Evolutionary conservation across 768 basidiomycete species (phyloP).

Genomic region (Trametopsis cervina): DNA sequence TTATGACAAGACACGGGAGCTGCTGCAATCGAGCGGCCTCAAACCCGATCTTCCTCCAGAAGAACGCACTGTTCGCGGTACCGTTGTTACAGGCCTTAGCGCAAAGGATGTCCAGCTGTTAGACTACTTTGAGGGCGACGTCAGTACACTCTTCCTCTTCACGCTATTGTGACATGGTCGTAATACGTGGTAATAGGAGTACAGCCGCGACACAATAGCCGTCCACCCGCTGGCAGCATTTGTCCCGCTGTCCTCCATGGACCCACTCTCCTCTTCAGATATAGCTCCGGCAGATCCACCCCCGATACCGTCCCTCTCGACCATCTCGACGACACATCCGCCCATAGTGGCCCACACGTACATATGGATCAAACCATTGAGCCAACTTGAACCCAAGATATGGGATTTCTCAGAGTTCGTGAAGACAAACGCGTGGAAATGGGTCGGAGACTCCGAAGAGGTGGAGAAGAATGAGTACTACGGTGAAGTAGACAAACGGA

Average conservation of each 20-base stretch:
- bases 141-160: conserved; percentile 27
- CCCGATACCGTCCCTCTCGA: conserved; percentile 31
- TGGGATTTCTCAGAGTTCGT: conserved; percentile 88
- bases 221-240: conserved; percentile 50
- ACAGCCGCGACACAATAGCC: conserved; percentile 44
- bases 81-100: conserved; percentile 68
- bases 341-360: conserved; percentile 62
- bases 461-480: conserved; percentile 33
- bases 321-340: conserved; percentile 5
- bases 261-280: conserved; percentile 19
- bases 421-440: conserved; percentile 66
- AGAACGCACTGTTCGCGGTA: conserved; percentile 71
- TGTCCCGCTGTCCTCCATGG: conserved; percentile 22
- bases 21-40: conserved; percentile 14
- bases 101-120: conserved; percentile 55
- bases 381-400: conserved; percentile 43
- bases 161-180: background rate
- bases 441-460: conserved; percentile 48
- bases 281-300: conserved; percentile 35
- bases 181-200: conserved; percentile 50
- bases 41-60: conserved; percentile 42
- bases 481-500: conserved; percentile 45
- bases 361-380: conserved; percentile 45
- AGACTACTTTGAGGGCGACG: conserved; percentile 80
- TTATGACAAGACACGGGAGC: conserved; percentile 26